phyloP scores from a whole-genome alignment of 306 rosid species.

The Benincasa hispida region DNA sequence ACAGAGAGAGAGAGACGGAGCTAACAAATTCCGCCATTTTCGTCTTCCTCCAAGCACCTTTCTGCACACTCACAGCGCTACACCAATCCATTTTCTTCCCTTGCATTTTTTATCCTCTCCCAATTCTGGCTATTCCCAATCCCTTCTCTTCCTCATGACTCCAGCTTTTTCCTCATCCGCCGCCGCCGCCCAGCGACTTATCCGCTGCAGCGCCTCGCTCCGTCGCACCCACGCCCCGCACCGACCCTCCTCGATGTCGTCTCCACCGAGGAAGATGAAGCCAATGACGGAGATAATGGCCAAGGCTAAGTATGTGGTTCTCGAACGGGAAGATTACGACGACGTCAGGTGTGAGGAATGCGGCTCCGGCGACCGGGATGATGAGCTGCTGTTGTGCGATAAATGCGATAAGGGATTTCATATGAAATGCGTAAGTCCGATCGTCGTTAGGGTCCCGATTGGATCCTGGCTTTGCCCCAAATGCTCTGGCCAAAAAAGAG shows the following conservation, averaged over 20 bases:
- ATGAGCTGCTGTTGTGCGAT: constrained; percentile 69
- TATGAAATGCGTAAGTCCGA: constrained; percentile 74
- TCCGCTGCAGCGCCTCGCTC: constrained; percentile 25
- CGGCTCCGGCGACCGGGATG: constrained; percentile 47
- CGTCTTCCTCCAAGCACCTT: constrained; percentile 4
- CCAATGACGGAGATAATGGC: constrained; percentile 39
- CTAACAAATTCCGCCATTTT: constrained; percentile 15
- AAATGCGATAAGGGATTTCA: constrained; percentile 77
- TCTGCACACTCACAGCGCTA: background rate
- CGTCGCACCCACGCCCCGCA: constrained; percentile 40
- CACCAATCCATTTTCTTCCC: background rate
- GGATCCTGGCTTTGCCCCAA: constrained; percentile 79
- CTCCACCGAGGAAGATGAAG: constrained; percentile 31
- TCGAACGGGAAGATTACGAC: constrained; percentile 32
- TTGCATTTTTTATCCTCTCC: constrained; percentile 26
- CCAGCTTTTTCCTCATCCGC: constrained; percentile 34
- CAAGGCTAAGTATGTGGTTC: constrained; percentile 32
- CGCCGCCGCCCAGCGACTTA: constrained; percentile 22
- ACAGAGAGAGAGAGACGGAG: background rate
- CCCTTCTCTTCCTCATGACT: constrained; percentile 30
- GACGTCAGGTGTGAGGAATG: constrained; percentile 47
- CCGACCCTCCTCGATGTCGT: constrained; percentile 9
- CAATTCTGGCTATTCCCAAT: background rate
- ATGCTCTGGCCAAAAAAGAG: constrained; percentile 39
- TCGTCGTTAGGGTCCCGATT: constrained; percentile 63